Base-by-base conservation (phyloP, 805 yeast genomes). In the Pichia eremophila region DNA sequence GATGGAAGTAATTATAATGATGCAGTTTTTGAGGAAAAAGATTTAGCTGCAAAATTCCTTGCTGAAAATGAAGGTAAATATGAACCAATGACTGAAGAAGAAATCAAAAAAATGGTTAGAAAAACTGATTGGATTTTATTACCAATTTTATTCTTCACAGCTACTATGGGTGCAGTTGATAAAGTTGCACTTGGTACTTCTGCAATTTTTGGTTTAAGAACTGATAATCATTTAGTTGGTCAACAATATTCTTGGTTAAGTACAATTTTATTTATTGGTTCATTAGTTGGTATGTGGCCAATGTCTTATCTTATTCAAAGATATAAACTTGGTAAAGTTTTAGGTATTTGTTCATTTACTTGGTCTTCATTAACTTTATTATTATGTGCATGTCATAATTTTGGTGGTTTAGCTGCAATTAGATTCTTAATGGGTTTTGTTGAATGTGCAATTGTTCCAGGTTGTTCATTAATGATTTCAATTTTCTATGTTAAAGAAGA, bases 261-360 rank as follows among this genome's bases (percentile, higher is more conserved):
- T 56, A 27, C 43, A 53, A 31, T 56, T 65, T 63, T 63, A 45
- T 61, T 59, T 43, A 43, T 72, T 34, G 77, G 74, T 1, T 70
- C 72, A 49, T 49, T 73, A 41, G 65, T 62, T 25, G 65, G 66
- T 48, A 67, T 69, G 53, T 61, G 81, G 39, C 86, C 86, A 2
- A 82, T 81, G 60, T 61, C 81, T 45, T 57, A 63, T 40, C 39
- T 72, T 1, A 61, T 81, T 28, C 46, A 43, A 28, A 43, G 35
- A 36, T 43, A 12, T 12, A 43, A 27, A 39, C 19, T 43, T 25
- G 46, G 46, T 37, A 43, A 43, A 31, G 40, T 38, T 39, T 28
- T 43, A 27, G 46, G 46, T 29, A 9, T 25, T 18, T 43, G 46
- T 37, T 43, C 46, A 14, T 43, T 43, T 15, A 37, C 11, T 8